Evolutionary conservation across 495 filamentous ascomycete species (phyloP).

Genomic region (Alectoria sarmentosa): DNA sequence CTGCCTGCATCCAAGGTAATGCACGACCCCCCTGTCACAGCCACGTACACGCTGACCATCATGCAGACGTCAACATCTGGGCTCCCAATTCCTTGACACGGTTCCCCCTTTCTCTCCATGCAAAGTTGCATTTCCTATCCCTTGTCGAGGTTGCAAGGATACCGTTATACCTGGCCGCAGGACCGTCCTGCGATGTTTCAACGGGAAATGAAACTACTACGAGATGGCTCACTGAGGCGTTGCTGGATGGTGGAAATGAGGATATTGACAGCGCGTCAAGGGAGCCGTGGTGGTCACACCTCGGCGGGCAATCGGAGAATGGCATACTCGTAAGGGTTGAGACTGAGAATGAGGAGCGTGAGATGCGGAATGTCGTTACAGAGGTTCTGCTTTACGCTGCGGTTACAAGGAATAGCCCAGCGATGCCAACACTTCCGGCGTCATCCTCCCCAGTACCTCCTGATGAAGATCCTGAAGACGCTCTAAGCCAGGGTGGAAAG

Average conservation of each 20-base stretch:
- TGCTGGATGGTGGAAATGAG: constrained; percentile 26
- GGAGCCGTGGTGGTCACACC: constrained; percentile 16
- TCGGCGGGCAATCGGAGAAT: constrained; percentile 21
- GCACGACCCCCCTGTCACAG: background rate
- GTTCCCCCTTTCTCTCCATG: constrained; percentile 25
- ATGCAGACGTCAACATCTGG: constrained; percentile 11
- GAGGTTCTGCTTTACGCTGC: constrained; percentile 50
- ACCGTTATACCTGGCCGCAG: constrained; percentile 43
- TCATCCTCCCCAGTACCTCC: constrained; percentile 35
- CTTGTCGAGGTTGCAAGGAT: constrained; percentile 43
- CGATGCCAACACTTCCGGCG: constrained; percentile 40
- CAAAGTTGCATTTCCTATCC: constrained; percentile 36
- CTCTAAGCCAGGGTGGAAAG: constrained; percentile 8
- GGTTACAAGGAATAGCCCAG: background rate
- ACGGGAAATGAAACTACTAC: constrained; percentile 33
- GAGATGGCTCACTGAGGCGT: constrained; percentile 34
- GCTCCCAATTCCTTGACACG: background rate
- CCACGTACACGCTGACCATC: background rate
- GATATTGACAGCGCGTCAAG: constrained; percentile 30
- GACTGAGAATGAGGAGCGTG: constrained; percentile 1
- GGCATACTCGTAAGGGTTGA: constrained; percentile 24
- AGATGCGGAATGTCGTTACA: constrained; percentile 32
- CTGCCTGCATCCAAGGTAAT: constrained; percentile 10
- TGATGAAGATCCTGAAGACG: background rate
- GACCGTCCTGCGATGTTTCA: constrained; percentile 44